phyloP scores from a whole-genome alignment of 2,329 filamentous ascomycete species.

The Teratosphaeria nubilosa region DNA sequence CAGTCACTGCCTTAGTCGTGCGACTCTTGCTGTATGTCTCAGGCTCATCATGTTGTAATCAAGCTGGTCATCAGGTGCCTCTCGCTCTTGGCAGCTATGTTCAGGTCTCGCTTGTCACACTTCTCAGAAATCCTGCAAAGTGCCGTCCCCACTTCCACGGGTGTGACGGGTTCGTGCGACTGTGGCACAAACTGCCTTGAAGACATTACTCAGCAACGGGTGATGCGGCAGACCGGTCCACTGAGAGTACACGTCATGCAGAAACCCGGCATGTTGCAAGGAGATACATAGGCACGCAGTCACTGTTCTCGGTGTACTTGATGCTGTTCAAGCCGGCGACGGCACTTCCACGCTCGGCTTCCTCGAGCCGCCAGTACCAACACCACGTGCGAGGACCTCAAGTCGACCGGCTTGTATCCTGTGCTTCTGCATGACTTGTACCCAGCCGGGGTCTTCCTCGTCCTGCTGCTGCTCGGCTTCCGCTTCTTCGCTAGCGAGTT shows the following conservation, averaged over 20 bases:
- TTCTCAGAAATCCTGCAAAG: background rate
- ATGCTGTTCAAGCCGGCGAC: background rate
- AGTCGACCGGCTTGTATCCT: conserved; percentile 61
- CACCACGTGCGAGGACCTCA: conserved; percentile 25
- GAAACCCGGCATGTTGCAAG: too few species aligned
- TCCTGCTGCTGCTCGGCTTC: conserved; percentile 43
- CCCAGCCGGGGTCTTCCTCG: conserved; percentile 54
- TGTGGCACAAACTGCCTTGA: background rate
- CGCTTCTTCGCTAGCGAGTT: conserved; percentile 42
- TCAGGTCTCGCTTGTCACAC: background rate
- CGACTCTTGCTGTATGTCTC: background rate
- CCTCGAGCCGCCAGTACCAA: conserved; percentile 13
- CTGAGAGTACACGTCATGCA: background rate
- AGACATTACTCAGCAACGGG: background rate
- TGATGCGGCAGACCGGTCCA: background rate
- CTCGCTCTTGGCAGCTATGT: background rate
- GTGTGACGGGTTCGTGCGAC: background rate
- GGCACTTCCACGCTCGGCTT: conserved; percentile 49
- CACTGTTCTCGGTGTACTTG: background rate
- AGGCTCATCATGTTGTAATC: background rate
- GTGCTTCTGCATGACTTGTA: conserved; percentile 80
- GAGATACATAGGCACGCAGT: too few species aligned
- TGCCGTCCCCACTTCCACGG: background rate
- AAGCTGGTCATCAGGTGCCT: too few species aligned
- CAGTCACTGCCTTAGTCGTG: background rate